These are phyloP conservation scores for Kazachstania taianensis DNA, from an alignment of 805 yeast species.

Conservation along the genomic window DNA sequence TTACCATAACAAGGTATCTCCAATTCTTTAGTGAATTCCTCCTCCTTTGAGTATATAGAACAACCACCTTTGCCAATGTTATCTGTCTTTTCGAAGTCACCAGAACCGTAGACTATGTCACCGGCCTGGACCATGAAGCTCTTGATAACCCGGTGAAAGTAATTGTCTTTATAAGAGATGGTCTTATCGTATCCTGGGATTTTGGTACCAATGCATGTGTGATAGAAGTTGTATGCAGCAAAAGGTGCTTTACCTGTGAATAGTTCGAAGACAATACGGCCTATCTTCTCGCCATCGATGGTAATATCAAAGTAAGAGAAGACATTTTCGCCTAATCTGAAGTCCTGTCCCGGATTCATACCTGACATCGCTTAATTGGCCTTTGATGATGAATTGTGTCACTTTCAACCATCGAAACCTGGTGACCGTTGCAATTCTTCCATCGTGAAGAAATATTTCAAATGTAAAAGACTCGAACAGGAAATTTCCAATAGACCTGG, in stretches of 20 bases:
- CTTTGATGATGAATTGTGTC: no score
- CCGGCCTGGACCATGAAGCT: conserved; percentile 69
- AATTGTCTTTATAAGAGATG: conserved; percentile 34
- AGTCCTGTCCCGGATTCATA: no score
- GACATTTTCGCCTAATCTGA: no score
- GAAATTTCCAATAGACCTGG: no score
- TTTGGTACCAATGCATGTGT: conserved; percentile 34
- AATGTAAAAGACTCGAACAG: no score
- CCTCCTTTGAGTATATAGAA: conserved; percentile 31
- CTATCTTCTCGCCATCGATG: conserved; percentile 35
- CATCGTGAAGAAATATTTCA: no score
- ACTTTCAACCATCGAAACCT: no score
- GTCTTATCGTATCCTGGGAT: conserved; percentile 9
- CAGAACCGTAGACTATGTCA: conserved; percentile 38
- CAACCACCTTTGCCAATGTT: conserved; percentile 37
- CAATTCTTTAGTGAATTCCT: conserved; percentile 10
- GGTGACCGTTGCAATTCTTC: no score
- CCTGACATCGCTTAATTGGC: no score
- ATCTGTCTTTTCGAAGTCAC: conserved; percentile 14
- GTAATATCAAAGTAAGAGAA: conserved; percentile 42
- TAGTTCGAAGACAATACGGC: conserved; percentile 55
- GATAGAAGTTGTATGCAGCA: conserved; percentile 41
- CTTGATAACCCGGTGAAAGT: conserved; percentile 53
- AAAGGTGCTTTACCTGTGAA: conserved; percentile 43
- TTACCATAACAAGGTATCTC: conserved; percentile 27